phyloP scores from a whole-genome alignment of 2,329 filamentous ascomycete genomes.

The Colletotrichum cuscutae region DNA sequence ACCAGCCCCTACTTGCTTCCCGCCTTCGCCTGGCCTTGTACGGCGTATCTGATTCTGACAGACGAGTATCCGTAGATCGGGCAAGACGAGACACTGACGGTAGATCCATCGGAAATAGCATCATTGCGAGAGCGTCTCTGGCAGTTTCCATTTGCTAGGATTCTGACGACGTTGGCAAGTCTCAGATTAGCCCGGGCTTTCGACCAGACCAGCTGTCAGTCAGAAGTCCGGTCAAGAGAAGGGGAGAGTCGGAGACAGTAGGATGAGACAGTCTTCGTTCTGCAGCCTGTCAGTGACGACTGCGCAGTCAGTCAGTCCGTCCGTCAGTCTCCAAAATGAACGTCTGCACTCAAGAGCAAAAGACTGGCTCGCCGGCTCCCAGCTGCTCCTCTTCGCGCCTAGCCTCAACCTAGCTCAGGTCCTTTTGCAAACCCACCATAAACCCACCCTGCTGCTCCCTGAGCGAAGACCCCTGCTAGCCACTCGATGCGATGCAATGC shows the following conservation, averaged over 20 bases:
- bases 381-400: slow-evolving; percentile 29
- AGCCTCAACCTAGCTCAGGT: slow-evolving; percentile 35
- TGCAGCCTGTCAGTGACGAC: slow-evolving; percentile 4
- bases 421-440: slow-evolving; percentile 36
- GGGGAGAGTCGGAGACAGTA: neutral
- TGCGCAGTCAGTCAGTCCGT: neutral
- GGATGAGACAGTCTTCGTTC: neutral
- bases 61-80: neutral
- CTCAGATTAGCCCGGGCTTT: neutral
- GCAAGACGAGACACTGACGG: slow-evolving; percentile 7
- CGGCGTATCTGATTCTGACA: neutral
- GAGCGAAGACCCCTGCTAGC: slow-evolving; percentile 19
- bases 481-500: slow-evolving; percentile 33
- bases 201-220: neutral
- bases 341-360: slow-evolving; percentile 11
- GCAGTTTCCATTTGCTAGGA: neutral
- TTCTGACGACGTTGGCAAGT: neutral
- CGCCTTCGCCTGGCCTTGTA: neutral
- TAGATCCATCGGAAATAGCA: slow-evolving; percentile 7
- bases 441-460: slow-evolving; percentile 28
- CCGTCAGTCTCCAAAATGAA: slow-evolving; percentile 14
- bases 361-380: slow-evolving; percentile 8
- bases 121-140: neutral
- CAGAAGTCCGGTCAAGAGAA: neutral
- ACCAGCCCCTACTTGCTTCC: neutral